Evolutionary conservation across 2,329 filamentous ascomycete genomes (phyloP).

Genomic region (Penicillium sp.): DNA sequence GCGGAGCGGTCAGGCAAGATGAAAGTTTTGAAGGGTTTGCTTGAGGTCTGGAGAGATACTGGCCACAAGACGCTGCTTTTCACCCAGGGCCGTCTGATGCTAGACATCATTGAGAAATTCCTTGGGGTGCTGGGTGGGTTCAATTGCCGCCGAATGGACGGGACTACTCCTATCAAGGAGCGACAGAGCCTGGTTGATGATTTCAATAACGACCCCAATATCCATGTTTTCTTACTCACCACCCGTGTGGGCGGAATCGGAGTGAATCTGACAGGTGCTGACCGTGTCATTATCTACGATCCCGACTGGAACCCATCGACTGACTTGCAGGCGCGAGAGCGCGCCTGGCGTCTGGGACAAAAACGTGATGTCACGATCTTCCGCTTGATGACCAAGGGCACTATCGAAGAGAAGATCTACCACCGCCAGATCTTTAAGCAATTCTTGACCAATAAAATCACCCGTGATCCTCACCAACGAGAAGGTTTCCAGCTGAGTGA

Average conservation of each 20-base stretch:
- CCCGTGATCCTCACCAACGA: slow-evolving; percentile 90
- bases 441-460: slow-evolving; percentile 92
- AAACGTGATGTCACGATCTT: slow-evolving; percentile 95
- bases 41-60: slow-evolving; percentile 86
- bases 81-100: slow-evolving; percentile 89
- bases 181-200: slow-evolving; percentile 88
- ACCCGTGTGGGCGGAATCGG: slow-evolving; percentile 94
- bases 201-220: slow-evolving; percentile 77
- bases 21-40: slow-evolving; percentile 83
- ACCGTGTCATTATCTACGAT: slow-evolving; percentile 96
- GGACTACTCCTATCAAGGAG: slow-evolving; percentile 80
- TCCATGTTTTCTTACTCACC: slow-evolving; percentile 89
- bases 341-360: slow-evolving; percentile 93
- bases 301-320: slow-evolving; percentile 99
- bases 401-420: slow-evolving; percentile 99
- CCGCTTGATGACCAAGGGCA: slow-evolving; percentile 94
- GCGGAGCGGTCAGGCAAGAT: slow-evolving; percentile 86
- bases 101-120: slow-evolving; percentile 87
- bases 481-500: slow-evolving; percentile 88
- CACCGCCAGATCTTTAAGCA: slow-evolving; percentile 99
- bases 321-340: slow-evolving; percentile 89
- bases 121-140: slow-evolving; percentile 66
- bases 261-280: slow-evolving; percentile 89
- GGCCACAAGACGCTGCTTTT: slow-evolving; percentile 94
- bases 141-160: slow-evolving; percentile 87